phyloP scores from a whole-genome alignment of 169 alveolate species.

The Neospora caninum region DNA sequence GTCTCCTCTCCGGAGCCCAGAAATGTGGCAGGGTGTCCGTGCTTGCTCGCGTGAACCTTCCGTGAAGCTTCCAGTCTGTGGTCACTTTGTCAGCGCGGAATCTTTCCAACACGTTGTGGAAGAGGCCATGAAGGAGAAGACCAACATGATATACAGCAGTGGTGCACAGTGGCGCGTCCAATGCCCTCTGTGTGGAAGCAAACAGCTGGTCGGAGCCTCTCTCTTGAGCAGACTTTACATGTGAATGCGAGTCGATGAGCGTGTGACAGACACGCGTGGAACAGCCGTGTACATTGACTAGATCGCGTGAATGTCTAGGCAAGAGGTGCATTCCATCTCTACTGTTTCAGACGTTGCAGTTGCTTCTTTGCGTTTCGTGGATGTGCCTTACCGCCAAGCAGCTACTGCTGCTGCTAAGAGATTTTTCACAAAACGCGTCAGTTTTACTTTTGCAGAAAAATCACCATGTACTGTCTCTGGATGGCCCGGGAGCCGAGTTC shows the following conservation, averaged over 20 bases:
- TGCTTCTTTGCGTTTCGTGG: too few species aligned
- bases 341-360: too few species aligned
- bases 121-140: slow-evolving; percentile 6
- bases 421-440: too few species aligned
- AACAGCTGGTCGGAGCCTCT: background rate
- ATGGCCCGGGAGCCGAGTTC: too few species aligned
- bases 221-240: background rate
- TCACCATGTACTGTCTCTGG: too few species aligned
- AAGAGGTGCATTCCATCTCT: too few species aligned
- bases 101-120: background rate
- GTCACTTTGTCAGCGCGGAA: background rate
- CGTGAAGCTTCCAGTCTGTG: background rate
- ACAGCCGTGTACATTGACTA: too few species aligned
- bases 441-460: too few species aligned
- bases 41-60: background rate
- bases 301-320: too few species aligned
- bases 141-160: background rate
- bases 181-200: background rate
- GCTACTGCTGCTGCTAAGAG: too few species aligned
- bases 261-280: too few species aligned
- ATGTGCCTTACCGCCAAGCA: too few species aligned
- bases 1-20: background rate
- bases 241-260: background rate
- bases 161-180: slow-evolving; percentile 10
- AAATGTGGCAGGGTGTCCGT: background rate